Base-by-base conservation (phyloP, 2,329 filamentous ascomycete species). In the Knufia fluminis region DNA sequence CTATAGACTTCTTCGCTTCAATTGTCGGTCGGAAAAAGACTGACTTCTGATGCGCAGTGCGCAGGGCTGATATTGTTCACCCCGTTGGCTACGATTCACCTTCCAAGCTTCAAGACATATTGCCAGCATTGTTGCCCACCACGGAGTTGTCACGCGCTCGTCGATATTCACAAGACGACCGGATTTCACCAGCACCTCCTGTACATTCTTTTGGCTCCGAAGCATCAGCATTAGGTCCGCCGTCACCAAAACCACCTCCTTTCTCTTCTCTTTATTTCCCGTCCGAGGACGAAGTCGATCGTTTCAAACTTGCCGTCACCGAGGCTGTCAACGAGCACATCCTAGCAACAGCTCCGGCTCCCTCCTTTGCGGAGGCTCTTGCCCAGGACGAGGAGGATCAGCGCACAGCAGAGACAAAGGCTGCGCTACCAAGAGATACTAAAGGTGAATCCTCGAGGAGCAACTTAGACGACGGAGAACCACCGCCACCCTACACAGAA, bases 401-500 rank as follows among this genome's bases (percentile, higher is more conserved):
- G 28, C 69, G 68, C 47, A 71, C 76, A 58, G 71, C 78, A 60
- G 87, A 94, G 64, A 91, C 87, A 62, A 94, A 95, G 70, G 82
- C 84, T 61, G 86, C 83, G 46, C 81, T 94, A 62, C 84, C 86
- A n/a, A 76, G 73, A 59, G 89, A 94, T 67, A 84, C 78, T 58
- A 94, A 95, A 69, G 79, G 79, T 62, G 78, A 84, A 60, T 78
- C 82, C 32, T 82, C 82, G 52, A 80, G 80, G 60, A 92, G 92
- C 66, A 79, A 73, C 51, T 63, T 77, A 52, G 79, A 83, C 74
- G 91, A 97, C 71, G 79, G 80, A 69, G 92, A 97, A 72, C 91
- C 91, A 52, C 92, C 92, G 53, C 92, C 92, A 51, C 91, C 92
- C 50, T 98, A 98, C 68, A 89, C 86, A 59, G 91, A 97, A 79